Base-by-base conservation (phyloP, 768 basidiomycete genomes). In the Strobilomyces echinocephalus region DNA sequence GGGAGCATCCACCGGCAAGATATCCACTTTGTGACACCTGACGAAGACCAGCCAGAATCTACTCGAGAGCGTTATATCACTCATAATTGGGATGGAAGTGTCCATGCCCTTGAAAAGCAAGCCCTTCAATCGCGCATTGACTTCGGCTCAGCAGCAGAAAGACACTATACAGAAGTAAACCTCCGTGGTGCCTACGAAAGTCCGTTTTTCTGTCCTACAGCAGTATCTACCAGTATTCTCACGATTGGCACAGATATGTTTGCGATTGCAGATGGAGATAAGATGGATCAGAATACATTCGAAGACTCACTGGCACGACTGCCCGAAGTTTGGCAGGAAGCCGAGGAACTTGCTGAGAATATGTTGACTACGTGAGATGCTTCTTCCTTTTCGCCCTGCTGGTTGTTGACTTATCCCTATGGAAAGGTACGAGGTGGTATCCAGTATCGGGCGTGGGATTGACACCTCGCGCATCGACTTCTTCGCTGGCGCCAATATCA, bases 351-450 rank as follows among this genome's bases (percentile, higher is more conserved):
- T 3, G 59, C 73, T 1, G 82, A 84, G 36, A 72, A 81, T 48
- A 71, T 85, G 57, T 60, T 89, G 24, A 91, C 85, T 26, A 76
- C 74, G 89, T 91, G 58, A 58, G 72, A 60, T 10, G 8, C 12
- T 15, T 36, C 38, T 44, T 33, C 50, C 15, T 51, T 38, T 24
- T 34, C 4, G 24, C 4, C 45, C 46, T 26, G 21, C 41, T 14
- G 4, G 8, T 38, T 35, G 12, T 33, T 57, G 18, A 60, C 24
- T 15, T 38, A 33, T 40, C 4, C 30, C 44, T 54, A 44, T 21
- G 21, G 36, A 11, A 49, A 90, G 89, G 14, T 82, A 77, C 54
- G 89, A 92, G 62, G 65, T 87, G 24, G 73, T 79, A 3, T 79
- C 84, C 57, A 74, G 77, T 31, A 71, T 80, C 18, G 79, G 79